A percentile compares a stretch with the other conserved stretches of the same genome.
Conservation (phyloP, 306 rosid species). For the Astragalus membranaceus region DNA sequence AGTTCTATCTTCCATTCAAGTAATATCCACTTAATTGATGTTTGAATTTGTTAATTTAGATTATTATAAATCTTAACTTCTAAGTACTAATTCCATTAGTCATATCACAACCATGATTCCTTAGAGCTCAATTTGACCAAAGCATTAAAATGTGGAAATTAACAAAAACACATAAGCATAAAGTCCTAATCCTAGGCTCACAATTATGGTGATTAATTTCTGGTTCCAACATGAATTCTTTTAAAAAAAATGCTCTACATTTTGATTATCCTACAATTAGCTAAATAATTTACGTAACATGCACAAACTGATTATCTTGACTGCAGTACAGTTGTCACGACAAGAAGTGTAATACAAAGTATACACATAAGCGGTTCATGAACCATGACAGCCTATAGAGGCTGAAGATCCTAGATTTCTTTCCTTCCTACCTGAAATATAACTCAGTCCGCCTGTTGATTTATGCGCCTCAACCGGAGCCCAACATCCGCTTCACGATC, state of each 20-base stretch:
- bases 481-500: slow-evolving; percentile 68
- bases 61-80: no score
- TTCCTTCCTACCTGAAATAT: slow-evolving; percentile 8
- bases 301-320: slow-evolving; percentile 20
- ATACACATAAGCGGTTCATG: slow-evolving; percentile 22
- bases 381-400: slow-evolving; percentile 10
- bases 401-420: slow-evolving; percentile 2
- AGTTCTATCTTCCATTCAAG: not conserved
- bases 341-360: slow-evolving; percentile 12
- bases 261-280: slow-evolving; percentile 3
- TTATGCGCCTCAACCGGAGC: slow-evolving; percentile 52
- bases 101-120: no score
- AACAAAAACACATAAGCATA: not conserved
- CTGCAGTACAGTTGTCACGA: slow-evolving; percentile 14
- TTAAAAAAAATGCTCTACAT: slow-evolving; percentile 8
- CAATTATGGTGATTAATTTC: not conserved
- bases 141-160: not conserved
- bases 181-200: not conserved
- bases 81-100: no score
- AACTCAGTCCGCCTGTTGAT: slow-evolving; percentile 32
- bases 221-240: not conserved
- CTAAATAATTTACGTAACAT: slow-evolving; percentile 22
- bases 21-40: not conserved
- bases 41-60: not conserved
- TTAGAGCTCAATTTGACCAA: not conserved